Evolutionary conservation across 257 asterid species (phyloP), one percentile per base, ranked within the genome.

Genomic region (Craterostigma plantagineum): DNA sequence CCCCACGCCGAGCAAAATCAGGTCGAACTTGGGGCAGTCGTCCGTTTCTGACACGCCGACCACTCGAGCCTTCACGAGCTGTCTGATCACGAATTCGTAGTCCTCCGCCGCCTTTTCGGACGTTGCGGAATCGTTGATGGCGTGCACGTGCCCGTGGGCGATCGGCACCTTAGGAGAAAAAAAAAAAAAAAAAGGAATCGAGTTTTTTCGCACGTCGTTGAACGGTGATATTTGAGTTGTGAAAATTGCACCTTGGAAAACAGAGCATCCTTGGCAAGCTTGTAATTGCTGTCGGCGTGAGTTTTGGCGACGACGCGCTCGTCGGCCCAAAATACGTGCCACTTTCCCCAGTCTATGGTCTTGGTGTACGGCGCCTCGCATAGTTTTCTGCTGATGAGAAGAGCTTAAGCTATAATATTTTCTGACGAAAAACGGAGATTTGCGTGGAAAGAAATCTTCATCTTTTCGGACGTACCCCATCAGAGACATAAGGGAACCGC

Each of bases 201-300:
- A n/a, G n/a, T n/a, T n/a, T n/a, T n/a, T n/a, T n/a, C n/a, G n/a
- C n/a, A n/a, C n/a, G n/a, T n/a, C n/a, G n/a, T n/a, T n/a, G n/a
- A n/a, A n/a, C n/a, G n/a, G n/a, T n/a, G n/a, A n/a, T n/a, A n/a
- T n/a, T n/a, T n/a, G n/a, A n/a, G n/a, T n/a, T n/a, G n/a, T n/a
- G n/a, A n/a, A n/a, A n/a, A n/a, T n/a, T n/a, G n/a, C n/a, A 87
- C 98, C 98, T 82, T 87, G 17, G 98, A 73, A 63, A 87, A 58
- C 52, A 87, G 55, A 7, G 65, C 61, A 49, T 82, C 98, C 64
- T 76, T 87, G 16, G 69, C 77, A 50, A 79, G 80, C 77, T 75
- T 87, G 71, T 87, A 87, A 62, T 87, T 87, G 75, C 95, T 87
- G 41, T 87, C 98, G 9, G 67, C 58, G 27, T 87, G 95, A 60